These are phyloP conservation scores for Trichothecium roseum DNA, from an alignment of 2,329 filamentous ascomycete species.

Conservation along the genomic window DNA sequence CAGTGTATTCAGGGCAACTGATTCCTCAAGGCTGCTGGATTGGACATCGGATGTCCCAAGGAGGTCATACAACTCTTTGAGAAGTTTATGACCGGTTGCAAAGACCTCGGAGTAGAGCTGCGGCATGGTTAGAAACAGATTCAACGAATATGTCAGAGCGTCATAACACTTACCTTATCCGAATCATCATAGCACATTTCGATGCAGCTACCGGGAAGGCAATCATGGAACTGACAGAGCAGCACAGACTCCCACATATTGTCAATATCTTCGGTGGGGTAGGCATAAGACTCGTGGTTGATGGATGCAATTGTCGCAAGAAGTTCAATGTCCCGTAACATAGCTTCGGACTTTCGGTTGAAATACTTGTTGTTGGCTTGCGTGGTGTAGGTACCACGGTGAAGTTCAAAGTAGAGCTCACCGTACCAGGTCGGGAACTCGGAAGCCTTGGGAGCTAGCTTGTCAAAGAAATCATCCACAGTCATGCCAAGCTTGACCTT, in stretches of 20 bases:
- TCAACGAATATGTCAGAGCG: background rate
- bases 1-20: constrained; percentile 71
- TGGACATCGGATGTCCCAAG: constrained; percentile 49
- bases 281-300: constrained; percentile 63
- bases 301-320: constrained; percentile 79
- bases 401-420: constrained; percentile 94
- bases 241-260: constrained; percentile 90
- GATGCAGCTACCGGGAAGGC: constrained; percentile 86
- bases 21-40: constrained; percentile 29
- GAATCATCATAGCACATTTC: constrained; percentile 99
- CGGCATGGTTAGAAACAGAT: constrained; percentile 12
- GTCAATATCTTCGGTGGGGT: constrained; percentile 90
- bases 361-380: constrained; percentile 96
- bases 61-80: constrained; percentile 57
- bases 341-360: constrained; percentile 75
- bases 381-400: constrained; percentile 93
- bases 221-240: constrained; percentile 96
- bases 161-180: constrained; percentile 47
- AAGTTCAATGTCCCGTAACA: constrained; percentile 81
- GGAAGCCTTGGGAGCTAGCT: constrained; percentile 66
- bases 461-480: constrained; percentile 90
- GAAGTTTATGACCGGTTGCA: constrained; percentile 59
- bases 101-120: constrained; percentile 77
- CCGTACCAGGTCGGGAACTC: constrained; percentile 94
- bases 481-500: constrained; percentile 81